Conservation (phyloP, 1,284 basidiomycete species). For the Puccinia horiana region DNA sequence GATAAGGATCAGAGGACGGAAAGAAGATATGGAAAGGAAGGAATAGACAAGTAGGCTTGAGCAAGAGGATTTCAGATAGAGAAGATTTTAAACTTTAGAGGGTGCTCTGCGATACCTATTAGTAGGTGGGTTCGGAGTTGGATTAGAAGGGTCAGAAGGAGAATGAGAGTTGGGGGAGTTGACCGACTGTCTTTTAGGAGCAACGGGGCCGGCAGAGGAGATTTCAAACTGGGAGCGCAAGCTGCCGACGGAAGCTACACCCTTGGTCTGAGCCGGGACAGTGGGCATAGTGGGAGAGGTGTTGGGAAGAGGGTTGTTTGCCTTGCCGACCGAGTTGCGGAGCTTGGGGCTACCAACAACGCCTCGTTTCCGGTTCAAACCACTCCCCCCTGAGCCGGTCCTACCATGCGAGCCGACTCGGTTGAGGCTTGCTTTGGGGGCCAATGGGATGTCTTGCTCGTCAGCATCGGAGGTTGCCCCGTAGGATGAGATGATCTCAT, state of each 20-base stretch:
- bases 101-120: not conserved
- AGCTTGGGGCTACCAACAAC: not conserved
- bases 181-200: not conserved
- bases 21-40: not conserved
- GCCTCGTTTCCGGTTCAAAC: slow-evolving; percentile 20
- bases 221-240: slow-evolving; percentile 40
- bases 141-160: not conserved
- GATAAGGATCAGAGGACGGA: not conserved
- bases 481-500: slow-evolving; percentile 17
- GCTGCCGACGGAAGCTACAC: slow-evolving; percentile 27
- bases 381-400: not conserved
- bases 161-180: not conserved
- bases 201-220: not conserved
- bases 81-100: not conserved
- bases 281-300: not conserved
- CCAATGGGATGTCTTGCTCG: slow-evolving; percentile 28
- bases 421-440: not conserved
- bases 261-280: slow-evolving; percentile 8
- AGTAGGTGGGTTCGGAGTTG: not conserved
- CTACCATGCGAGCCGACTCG: slow-evolving; percentile 8
- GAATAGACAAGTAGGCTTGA: not conserved
- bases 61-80: not conserved
- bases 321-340: slow-evolving; percentile 6
- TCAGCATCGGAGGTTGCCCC: not conserved
- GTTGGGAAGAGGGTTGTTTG: not conserved